These are phyloP conservation scores for Penicillium daleae DNA, from an alignment of 495 filamentous ascomycete genomes.

Conservation along the genomic window DNA sequence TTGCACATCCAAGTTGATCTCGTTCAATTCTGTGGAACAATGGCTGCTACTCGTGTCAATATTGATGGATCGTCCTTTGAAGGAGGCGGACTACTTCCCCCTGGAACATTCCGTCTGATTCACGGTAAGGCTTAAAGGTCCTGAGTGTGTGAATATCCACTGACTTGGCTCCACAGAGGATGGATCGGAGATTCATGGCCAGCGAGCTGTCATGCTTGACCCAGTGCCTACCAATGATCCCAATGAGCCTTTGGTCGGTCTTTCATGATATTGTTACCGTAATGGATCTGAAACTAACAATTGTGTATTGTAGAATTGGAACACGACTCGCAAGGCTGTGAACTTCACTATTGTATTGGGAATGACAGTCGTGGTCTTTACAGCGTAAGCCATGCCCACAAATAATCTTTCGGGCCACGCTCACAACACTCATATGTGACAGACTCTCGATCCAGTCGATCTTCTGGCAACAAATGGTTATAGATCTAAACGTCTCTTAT, in stretches of 20 bases:
- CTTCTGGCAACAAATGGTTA: slow-evolving; percentile 44
- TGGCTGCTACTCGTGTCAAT: slow-evolving; percentile 2
- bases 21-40: background rate
- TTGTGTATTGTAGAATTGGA: slow-evolving; percentile 37
- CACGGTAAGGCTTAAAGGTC: slow-evolving; percentile 18
- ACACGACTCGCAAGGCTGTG: slow-evolving; percentile 31
- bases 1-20: background rate
- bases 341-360: slow-evolving; percentile 39
- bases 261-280: too few species aligned
- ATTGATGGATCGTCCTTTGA: slow-evolving; percentile 1
- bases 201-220: slow-evolving; percentile 30
- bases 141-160: background rate
- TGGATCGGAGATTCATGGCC: slow-evolving; percentile 19
- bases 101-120: slow-evolving; percentile 42
- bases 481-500: slow-evolving; percentile 35
- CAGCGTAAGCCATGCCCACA: slow-evolving; percentile 27
- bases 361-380: slow-evolving; percentile 39
- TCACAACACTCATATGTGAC: background rate
- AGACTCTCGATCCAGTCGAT: slow-evolving; percentile 38
- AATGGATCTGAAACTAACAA: background rate
- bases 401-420: background rate
- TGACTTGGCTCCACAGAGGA: slow-evolving; percentile 21
- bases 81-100: slow-evolving; percentile 20
- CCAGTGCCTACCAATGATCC: slow-evolving; percentile 38
- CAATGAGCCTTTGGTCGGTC: slow-evolving; percentile 40